phyloP scores from a whole-genome alignment of 805 yeast species.

The Teunomyces panamensis region DNA sequence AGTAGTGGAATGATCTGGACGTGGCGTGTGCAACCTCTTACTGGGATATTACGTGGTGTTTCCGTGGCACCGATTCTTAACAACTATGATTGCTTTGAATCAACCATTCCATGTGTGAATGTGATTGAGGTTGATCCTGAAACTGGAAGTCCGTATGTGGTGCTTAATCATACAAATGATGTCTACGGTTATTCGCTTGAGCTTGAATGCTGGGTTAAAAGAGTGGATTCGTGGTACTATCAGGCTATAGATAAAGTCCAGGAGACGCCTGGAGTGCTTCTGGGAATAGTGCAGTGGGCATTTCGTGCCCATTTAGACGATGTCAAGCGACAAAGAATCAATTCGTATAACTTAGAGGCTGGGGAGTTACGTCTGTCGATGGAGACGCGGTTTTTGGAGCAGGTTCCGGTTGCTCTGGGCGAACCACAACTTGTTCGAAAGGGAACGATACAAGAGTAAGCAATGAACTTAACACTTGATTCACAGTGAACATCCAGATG shows the following conservation, averaged over 20 bases:
- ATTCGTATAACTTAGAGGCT: constrained; percentile 8
- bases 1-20: constrained; percentile 48
- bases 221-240: constrained; percentile 45
- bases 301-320: constrained; percentile 8
- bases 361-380: constrained; percentile 6
- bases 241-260: constrained; percentile 10
- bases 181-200: constrained; percentile 42
- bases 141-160: constrained; percentile 43
- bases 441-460: constrained; percentile 14
- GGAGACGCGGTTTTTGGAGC: neutral
- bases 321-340: constrained; percentile 6
- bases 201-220: constrained; percentile 46
- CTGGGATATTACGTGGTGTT: constrained; percentile 37
- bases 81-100: constrained; percentile 14
- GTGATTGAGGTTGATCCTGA: constrained; percentile 30
- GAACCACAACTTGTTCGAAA: constrained; percentile 8
- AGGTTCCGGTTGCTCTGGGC: neutral
- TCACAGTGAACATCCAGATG: constrained; percentile 50
- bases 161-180: constrained; percentile 30
- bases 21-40: constrained; percentile 44
- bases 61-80: constrained; percentile 56
- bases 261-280: constrained; percentile 4
- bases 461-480: constrained; percentile 22
- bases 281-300: constrained; percentile 1
- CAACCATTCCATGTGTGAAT: constrained; percentile 6